These are phyloP conservation scores for Arbutus unedo DNA, from an alignment of 148 eudicot genomes.

Conservation along the genomic window DNA sequence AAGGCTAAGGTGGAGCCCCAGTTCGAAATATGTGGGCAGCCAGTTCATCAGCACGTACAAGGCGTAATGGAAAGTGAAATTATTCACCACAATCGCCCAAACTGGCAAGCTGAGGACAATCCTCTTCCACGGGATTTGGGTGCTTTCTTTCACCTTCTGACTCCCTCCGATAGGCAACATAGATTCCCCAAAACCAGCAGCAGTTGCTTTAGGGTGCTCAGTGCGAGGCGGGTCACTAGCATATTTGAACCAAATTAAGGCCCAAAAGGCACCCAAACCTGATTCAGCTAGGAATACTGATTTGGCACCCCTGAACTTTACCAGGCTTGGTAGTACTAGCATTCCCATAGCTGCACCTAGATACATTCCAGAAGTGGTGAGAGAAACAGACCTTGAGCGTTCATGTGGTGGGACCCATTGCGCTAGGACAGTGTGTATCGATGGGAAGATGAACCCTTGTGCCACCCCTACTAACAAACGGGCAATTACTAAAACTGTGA, in stretches of 20 bases:
- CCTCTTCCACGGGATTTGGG: constrained; percentile 74
- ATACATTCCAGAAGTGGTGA: constrained; percentile 93
- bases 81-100: constrained; percentile 94
- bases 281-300: constrained; percentile 77
- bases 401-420: constrained; percentile 78
- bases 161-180: constrained; percentile 59
- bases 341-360: constrained; percentile 87
- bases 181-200: constrained; percentile 82
- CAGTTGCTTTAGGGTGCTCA: constrained; percentile 81
- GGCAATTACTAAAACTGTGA: constrained; percentile 55
- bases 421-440: constrained; percentile 25
- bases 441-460: constrained; percentile 80
- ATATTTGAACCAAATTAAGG: constrained; percentile 66
- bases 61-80: constrained; percentile 93
- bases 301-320: constrained; percentile 39
- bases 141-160: constrained; percentile 42
- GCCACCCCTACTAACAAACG: constrained; percentile 87
- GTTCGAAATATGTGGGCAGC: constrained; percentile 91
- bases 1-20: constrained; percentile 80
- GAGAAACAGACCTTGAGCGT: constrained; percentile 86
- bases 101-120: constrained; percentile 69
- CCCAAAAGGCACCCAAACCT: constrained; percentile 75
- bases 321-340: constrained; percentile 76
- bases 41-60: constrained; percentile 94
- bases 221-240: constrained; percentile 42